Conservation (phyloP, 257 asterid genomes). For the Solanum dulcamara region DNA sequence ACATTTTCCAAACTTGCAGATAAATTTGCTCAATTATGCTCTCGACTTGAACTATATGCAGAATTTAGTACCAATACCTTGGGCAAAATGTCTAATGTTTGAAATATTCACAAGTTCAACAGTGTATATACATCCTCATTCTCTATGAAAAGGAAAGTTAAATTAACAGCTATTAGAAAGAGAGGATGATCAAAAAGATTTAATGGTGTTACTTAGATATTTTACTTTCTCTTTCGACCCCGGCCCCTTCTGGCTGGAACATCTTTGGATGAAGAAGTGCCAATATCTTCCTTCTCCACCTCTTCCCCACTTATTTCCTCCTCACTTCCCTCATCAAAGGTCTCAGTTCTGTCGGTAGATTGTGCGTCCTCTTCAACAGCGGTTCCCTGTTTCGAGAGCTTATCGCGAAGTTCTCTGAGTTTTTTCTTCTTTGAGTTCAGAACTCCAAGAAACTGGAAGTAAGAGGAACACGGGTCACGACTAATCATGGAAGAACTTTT, state of each 20-base stretch:
- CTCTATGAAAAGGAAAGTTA: neutral
- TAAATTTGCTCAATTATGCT: neutral
- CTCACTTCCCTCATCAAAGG: conserved; percentile 43
- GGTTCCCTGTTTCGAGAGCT: conserved; percentile 29
- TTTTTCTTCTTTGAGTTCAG: conserved; percentile 80
- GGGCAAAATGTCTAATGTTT: neutral
- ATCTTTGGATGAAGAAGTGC: conserved; percentile 26
- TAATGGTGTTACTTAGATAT: neutral
- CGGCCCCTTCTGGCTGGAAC: conserved; percentile 34
- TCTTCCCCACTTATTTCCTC: conserved; percentile 32
- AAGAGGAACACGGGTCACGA: neutral
- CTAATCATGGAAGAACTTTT: neutral
- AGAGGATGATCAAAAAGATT: neutral
- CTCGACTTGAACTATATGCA: neutral
- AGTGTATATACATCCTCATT: neutral
- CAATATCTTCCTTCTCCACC: neutral
- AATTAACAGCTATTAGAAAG: neutral
- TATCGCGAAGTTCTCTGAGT: conserved; percentile 80
- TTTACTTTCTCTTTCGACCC: conserved; percentile 56
- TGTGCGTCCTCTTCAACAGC: conserved; percentile 28
- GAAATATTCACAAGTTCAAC: neutral
- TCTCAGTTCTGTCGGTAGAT: conserved; percentile 63
- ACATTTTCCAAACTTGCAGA: neutral
- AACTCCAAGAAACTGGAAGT: conserved; percentile 58
- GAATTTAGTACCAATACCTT: neutral